Conservation (phyloP, 2,329 filamentous ascomycete species). For the Cladosporium halotolerans region DNA sequence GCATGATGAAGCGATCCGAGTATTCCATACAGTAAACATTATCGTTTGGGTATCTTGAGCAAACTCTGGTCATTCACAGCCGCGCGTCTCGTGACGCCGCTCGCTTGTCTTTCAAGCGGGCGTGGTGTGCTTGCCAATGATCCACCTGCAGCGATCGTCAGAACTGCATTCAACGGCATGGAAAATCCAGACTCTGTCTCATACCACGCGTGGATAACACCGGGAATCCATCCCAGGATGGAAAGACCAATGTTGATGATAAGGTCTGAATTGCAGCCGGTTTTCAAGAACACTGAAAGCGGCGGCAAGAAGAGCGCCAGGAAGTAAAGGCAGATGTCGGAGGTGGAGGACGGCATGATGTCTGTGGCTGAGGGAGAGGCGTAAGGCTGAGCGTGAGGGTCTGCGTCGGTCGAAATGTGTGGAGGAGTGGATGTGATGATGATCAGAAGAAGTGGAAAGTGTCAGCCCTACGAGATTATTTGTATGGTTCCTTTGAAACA, state of each 20-base stretch:
- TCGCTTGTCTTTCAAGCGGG: slow-evolving; percentile 1
- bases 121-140: slow-evolving; percentile 8
- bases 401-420: not conserved
- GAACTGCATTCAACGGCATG: not conserved
- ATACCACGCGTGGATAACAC: slow-evolving; percentile 50
- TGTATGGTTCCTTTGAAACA: slow-evolving; percentile 4
- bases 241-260: slow-evolving; percentile 44
- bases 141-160: slow-evolving; percentile 11
- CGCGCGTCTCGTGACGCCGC: no score
- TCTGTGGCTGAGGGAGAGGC: not conserved
- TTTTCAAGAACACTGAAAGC: slow-evolving; percentile 51
- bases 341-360: slow-evolving; percentile 14
- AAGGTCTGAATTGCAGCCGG: slow-evolving; percentile 44
- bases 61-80: no score
- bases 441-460: not conserved
- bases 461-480: slow-evolving; percentile 8
- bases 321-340: slow-evolving; percentile 35
- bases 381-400: slow-evolving; percentile 4
- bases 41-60: no score
- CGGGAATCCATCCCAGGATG: slow-evolving; percentile 58
- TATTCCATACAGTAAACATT: no score
- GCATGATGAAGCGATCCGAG: no score
- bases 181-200: no score
- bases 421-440: not conserved
- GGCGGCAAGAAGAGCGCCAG: slow-evolving; percentile 85